These are phyloP conservation scores for Angomonas ambiguus DNA, from an alignment of 208 protist genomes.

Conservation along the genomic window DNA sequence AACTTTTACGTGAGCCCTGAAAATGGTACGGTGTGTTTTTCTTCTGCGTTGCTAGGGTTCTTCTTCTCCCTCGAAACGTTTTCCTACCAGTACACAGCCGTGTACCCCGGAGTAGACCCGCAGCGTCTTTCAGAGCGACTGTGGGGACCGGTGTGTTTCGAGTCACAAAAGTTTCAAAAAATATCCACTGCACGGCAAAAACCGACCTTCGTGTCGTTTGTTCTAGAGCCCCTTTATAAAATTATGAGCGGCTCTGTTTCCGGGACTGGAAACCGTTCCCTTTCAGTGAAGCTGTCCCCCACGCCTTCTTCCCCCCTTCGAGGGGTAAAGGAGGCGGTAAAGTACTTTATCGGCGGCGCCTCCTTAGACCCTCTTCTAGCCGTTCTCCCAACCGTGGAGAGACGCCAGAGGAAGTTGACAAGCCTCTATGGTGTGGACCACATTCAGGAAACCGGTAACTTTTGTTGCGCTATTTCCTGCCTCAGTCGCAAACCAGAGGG, in stretches of 20 bases:
- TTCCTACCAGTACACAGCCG: constrained; percentile 90
- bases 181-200: constrained; percentile 54
- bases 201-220: constrained; percentile 97
- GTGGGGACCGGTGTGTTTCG: constrained; percentile 97
- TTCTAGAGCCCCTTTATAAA: constrained; percentile 99
- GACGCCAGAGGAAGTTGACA: too few species aligned
- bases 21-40: constrained; percentile 92
- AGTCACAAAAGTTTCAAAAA: constrained; percentile 53
- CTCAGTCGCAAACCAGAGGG: too few species aligned
- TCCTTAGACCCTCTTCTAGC: constrained; percentile 58
- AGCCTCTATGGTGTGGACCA: too few species aligned
- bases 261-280: constrained; percentile 41
- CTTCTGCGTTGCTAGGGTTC: constrained; percentile 78
- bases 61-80: constrained; percentile 95
- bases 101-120: constrained; percentile 49
- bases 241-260: constrained; percentile 82
- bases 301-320: constrained; percentile 57
- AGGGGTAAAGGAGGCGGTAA: constrained; percentile 64
- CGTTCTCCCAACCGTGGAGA: constrained; percentile 55
- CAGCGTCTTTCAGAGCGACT: constrained; percentile 88
- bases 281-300: constrained; percentile 37
- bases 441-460: too few species aligned
- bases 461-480: too few species aligned
- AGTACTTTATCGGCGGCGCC: constrained; percentile 56
- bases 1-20: constrained; percentile 54